These are phyloP conservation scores for Aspergillus floridensis DNA, from an alignment of 2,329 filamentous ascomycete species.

Conservation along the genomic window DNA sequence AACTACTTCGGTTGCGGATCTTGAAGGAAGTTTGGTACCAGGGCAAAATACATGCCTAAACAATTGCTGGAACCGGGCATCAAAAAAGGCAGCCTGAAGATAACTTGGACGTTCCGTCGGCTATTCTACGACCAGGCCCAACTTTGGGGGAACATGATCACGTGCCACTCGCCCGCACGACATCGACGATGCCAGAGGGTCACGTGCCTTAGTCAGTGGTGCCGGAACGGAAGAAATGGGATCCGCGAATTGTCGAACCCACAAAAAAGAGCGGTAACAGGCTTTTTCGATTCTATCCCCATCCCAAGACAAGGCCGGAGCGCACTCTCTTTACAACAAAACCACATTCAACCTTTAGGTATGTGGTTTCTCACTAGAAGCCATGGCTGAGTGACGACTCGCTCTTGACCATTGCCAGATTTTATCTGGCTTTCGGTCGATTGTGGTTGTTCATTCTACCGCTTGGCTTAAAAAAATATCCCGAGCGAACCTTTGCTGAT, in stretches of 20 bases:
- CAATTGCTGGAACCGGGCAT: background rate
- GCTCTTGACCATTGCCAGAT: background rate
- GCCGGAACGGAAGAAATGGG: conserved; percentile 12
- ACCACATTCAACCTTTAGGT: conserved; percentile 11
- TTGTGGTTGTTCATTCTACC: background rate
- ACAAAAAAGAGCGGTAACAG: conserved; percentile 16
- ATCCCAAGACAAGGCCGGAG: conserved; percentile 17
- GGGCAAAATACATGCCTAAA: background rate
- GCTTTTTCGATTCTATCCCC: conserved; percentile 15
- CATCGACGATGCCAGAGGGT: background rate
- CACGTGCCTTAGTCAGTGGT: conserved; percentile 7
- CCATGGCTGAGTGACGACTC: conserved; percentile 1
- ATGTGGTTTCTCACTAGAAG: conserved; percentile 4
- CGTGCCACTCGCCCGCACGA: background rate
- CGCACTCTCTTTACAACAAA: conserved; percentile 12
- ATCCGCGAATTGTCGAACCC: conserved; percentile 19
- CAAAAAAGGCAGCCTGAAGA: background rate
- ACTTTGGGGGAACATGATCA: background rate
- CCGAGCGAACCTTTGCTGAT: conserved; percentile 7
- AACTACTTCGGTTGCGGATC: background rate
- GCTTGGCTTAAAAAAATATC: background rate
- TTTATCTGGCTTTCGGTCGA: background rate
- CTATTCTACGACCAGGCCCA: background rate
- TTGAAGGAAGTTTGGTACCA: background rate
- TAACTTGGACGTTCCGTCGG: background rate